Conservation (phyloP, 2,329 filamentous ascomycete species). For the Fusarium annulatum region DNA sequence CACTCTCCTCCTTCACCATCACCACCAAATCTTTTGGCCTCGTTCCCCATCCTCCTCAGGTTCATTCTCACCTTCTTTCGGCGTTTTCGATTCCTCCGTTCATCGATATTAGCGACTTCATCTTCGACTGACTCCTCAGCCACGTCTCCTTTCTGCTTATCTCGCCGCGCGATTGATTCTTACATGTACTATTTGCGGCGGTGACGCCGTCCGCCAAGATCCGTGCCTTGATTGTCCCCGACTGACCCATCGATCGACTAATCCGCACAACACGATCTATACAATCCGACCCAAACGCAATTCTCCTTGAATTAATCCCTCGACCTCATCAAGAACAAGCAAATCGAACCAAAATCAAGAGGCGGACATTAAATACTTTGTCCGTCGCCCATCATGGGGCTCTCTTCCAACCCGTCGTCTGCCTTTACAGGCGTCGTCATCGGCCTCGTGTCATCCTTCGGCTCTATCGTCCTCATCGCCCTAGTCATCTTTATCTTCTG, state of each 20-base stretch:
- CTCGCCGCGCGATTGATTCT: conserved; percentile 42
- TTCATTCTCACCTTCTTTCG: conserved; percentile 21
- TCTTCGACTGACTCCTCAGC: not conserved
- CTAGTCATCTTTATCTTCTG: conserved; percentile 92
- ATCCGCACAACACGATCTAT: conserved; percentile 30
- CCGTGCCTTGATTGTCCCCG: conserved; percentile 36
- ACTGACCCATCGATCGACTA: conserved; percentile 34
- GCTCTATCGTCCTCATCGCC: conserved; percentile 86
- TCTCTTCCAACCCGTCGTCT: conserved; percentile 52
- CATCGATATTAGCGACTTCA: conserved; percentile 6
- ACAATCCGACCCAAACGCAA: conserved; percentile 29
- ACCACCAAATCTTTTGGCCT: conserved; percentile 19
- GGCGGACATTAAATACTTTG: not conserved
- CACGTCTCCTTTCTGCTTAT: conserved; percentile 7
- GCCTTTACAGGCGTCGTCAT: conserved; percentile 85
- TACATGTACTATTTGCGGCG: conserved; percentile 45
- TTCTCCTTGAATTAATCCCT: not conserved
- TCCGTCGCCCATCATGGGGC: conserved; percentile 44
- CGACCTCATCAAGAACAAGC: not conserved
- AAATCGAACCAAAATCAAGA: not conserved
- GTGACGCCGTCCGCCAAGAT: conserved; percentile 45
- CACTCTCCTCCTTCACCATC: conserved; percentile 22
- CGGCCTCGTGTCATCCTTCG: conserved; percentile 92
- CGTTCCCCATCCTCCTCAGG: conserved; percentile 11
- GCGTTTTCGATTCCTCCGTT: conserved; percentile 13